Conservation (phyloP, 1,139 yeast species). For the Saccharomyces hybrid region DNA sequence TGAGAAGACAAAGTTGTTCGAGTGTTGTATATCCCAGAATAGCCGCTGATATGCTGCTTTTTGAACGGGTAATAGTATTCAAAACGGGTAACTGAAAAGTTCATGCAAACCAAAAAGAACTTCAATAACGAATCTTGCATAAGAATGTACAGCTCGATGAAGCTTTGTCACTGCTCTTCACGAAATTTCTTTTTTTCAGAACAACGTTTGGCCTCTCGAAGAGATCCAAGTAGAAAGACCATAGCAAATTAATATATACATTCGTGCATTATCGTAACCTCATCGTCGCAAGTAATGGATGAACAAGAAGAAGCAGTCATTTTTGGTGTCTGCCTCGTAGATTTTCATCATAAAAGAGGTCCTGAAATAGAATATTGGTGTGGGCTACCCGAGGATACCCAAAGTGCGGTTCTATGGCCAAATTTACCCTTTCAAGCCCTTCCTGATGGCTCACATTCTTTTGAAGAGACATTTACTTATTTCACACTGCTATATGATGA, state of each 20-base stretch:
- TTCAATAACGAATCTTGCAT: neutral
- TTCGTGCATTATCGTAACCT: neutral
- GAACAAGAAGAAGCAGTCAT: conserved; percentile 33
- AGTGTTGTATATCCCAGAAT: neutral
- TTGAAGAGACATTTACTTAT: conserved; percentile 87
- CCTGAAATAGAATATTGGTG: conserved; percentile 94
- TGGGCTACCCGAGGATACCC: conserved; percentile 47
- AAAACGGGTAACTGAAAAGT: neutral
- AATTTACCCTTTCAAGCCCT: conserved; percentile 87
- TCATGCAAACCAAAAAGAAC: neutral
- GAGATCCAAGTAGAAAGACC: neutral
- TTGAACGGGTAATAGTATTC: neutral
- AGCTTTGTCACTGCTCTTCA: neutral
- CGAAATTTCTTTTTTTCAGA: neutral
- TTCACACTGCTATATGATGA: conserved; percentile 77
- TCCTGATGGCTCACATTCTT: conserved; percentile 92
- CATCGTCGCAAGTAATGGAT: neutral
- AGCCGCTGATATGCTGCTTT: neutral
- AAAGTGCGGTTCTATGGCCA: conserved; percentile 59
- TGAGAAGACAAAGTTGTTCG: neutral
- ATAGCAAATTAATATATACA: neutral
- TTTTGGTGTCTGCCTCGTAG: conserved; percentile 83
- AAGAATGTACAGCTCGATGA: neutral
- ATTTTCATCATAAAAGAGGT: conserved; percentile 89
- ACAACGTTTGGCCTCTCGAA: neutral